Evolutionary conservation across 1,284 basidiomycete species (phyloP).

Genomic region (Crucibulum cyathiforme): DNA sequence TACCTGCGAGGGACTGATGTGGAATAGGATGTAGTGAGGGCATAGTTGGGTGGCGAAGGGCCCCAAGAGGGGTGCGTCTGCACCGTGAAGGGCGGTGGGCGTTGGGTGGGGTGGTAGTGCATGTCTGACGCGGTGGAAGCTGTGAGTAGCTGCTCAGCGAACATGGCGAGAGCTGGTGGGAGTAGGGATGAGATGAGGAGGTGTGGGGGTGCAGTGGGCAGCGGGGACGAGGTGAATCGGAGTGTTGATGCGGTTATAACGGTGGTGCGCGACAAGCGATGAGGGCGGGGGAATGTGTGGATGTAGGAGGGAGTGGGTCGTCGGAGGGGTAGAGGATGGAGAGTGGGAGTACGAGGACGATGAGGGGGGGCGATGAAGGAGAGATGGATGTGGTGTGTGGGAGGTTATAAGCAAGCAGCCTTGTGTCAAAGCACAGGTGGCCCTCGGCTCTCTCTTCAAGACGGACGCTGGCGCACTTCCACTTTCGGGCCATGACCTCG

Average conservation of each 20-base stretch:
- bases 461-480: constrained; percentile 38
- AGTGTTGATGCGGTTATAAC: not conserved
- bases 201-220: constrained; percentile 6
- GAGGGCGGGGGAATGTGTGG: constrained; percentile 3
- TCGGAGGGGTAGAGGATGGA: constrained; percentile 7
- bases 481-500: constrained; percentile 28
- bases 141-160: not conserved
- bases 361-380: not conserved
- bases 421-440: constrained; percentile 37
- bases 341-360: constrained; percentile 15
- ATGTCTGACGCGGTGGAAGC: no score
- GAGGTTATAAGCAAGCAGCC: constrained; percentile 20
- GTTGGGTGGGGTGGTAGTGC: constrained; percentile 7
- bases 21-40: constrained; percentile 22
- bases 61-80: not conserved
- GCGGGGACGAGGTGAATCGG: constrained; percentile 6
- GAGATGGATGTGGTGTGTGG: not conserved
- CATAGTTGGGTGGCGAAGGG: constrained; percentile 6
- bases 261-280: not conserved
- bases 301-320: constrained; percentile 15
- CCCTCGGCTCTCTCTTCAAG: constrained; percentile 15
- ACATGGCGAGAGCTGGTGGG: not conserved
- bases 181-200: constrained; percentile 6
- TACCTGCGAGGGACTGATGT: constrained; percentile 22
- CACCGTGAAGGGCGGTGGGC: constrained; percentile 1